Base-by-base conservation (phyloP, 2,329 filamentous ascomycete species). In the Aspergillus japonicus region DNA sequence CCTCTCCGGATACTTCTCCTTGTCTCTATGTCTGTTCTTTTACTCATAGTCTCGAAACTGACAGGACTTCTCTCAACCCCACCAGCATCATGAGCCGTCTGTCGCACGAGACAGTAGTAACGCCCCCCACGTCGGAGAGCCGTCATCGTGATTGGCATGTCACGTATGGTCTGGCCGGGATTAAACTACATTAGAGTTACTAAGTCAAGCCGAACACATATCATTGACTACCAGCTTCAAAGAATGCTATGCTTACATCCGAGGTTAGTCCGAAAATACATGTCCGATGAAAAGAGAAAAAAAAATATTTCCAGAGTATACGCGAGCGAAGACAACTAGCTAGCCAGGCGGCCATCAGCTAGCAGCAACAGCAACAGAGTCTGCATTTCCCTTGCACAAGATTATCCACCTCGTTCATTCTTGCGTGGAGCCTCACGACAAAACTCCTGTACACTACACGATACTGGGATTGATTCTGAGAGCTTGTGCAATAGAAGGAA, bases 81-180 rank as follows among this genome's bases (percentile, higher is more conserved):
- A 44, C 39, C 14, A 16, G 16, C 39, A 44, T 44, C 39, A 44
- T 44, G 39, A 44, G 14, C 39, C n/a, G 39, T 44, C 39, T 44
- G 39, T 44, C 39, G 39, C 39, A 44, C 39, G 39, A 44, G n/a
- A 54, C 23, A 12, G 21, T n/a, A 54, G 23, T 26, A 21, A n/a
- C 23, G 19, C 51, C 24, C 52, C 39, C 52, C 52, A 54, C 52
- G 52, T 47, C 35, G 51, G 24, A n/a, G 39, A 26, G n/a, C 23
- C n/a, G 24, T 19, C 35, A 21, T 19, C 39, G 42, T 54, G 52
- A 54, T 54, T 54, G 52, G 52, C 52, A 54, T 54, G 52, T 19
- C 52, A 26, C 11, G 21, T 19, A 23, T 44, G 51, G 42, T 33
- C 39, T 47, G 52, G 52, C 35, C 52, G 42, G 39, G 52, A 54